Conservation (phyloP, 129 eudicot species). For the Flaveria linearis region DNA sequence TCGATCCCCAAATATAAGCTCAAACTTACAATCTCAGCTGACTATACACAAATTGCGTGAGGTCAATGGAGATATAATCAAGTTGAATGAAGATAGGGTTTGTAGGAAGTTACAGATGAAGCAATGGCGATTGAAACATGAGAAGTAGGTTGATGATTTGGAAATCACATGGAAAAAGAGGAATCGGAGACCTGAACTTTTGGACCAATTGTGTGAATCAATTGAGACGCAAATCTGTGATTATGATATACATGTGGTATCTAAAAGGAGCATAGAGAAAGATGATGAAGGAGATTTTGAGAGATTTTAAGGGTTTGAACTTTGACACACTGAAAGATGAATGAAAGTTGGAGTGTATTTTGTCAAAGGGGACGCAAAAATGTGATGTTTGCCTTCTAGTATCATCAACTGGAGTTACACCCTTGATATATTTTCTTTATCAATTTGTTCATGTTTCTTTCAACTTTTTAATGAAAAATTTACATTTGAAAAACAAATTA, state of each 20-base stretch:
- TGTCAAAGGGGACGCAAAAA: slow-evolving; percentile 22
- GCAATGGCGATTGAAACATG: slow-evolving; percentile 27
- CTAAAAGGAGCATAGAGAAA: neutral
- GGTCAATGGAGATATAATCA: slow-evolving; percentile 13
- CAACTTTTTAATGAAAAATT: neutral
- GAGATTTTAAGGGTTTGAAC: slow-evolving; percentile 33
- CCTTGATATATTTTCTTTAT: slow-evolving; percentile 1
- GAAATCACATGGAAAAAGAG: slow-evolving; percentile 33
- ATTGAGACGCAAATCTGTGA: slow-evolving; percentile 29
- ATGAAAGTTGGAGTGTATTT: slow-evolving; percentile 32
- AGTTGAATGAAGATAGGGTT: slow-evolving; percentile 32
- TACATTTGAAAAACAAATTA: no score
- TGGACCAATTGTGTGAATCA: slow-evolving; percentile 27
- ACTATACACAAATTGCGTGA: neutral
- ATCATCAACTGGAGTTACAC: neutral
- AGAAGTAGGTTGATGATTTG: slow-evolving; percentile 23
- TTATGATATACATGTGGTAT: slow-evolving; percentile 26
- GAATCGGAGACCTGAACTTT: slow-evolving; percentile 34
- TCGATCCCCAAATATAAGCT: slow-evolving; percentile 27
- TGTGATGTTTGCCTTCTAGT: slow-evolving; percentile 24
- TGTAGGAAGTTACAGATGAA: slow-evolving; percentile 15
- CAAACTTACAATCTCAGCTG: slow-evolving; percentile 16
- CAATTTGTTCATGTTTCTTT: neutral
- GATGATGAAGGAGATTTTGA: slow-evolving; percentile 13
- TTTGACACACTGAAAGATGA: slow-evolving; percentile 9